Evolutionary conservation across 176 grass and related monocot genomes (phyloP).

Genomic region (Avena atlantica): DNA sequence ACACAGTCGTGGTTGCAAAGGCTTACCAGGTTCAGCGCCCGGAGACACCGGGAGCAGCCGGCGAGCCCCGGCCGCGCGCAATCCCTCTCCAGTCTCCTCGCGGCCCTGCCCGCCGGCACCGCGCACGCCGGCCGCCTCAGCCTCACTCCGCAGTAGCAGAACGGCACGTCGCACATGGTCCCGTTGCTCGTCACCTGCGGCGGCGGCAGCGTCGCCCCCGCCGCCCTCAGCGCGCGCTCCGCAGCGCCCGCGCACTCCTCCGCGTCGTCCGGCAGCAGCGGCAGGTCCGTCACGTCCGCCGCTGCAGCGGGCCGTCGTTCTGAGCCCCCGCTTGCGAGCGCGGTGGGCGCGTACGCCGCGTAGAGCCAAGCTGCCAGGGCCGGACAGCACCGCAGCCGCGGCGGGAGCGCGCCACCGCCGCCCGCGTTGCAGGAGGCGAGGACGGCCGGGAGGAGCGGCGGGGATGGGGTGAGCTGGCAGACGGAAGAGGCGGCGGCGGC

Average conservation of each 20-base stretch:
- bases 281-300: conserved; percentile 53
- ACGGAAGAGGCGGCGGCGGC: conserved; percentile 57
- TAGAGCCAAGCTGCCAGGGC: conserved; percentile 82
- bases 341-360: conserved; percentile 72
- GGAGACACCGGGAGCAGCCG: conserved; percentile 74
- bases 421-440: conserved; percentile 56
- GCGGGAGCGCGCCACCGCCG: conserved; percentile 28
- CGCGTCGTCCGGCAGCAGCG: conserved; percentile 70
- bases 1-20: background rate
- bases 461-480: conserved; percentile 70
- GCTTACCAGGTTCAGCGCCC: conserved; percentile 72
- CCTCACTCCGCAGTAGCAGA: conserved; percentile 76
- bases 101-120: conserved; percentile 48
- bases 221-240: conserved; percentile 61
- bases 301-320: background rate
- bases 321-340: conserved; percentile 39
- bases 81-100: conserved; percentile 57
- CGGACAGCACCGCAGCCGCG: conserved; percentile 70
- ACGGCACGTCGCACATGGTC: conserved; percentile 68
- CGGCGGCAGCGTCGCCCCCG: conserved; percentile 55
- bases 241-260: conserved; percentile 69
- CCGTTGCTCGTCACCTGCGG: conserved; percentile 37
- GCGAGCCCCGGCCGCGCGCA: conserved; percentile 59
- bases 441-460: conserved; percentile 68
- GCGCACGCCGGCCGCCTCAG: conserved; percentile 64